Evolutionary conservation across 73 alveolate genomes (phyloP), one percentile per base, ranked within the genome.

Genomic region (Paramecium primaurelia): DNA sequence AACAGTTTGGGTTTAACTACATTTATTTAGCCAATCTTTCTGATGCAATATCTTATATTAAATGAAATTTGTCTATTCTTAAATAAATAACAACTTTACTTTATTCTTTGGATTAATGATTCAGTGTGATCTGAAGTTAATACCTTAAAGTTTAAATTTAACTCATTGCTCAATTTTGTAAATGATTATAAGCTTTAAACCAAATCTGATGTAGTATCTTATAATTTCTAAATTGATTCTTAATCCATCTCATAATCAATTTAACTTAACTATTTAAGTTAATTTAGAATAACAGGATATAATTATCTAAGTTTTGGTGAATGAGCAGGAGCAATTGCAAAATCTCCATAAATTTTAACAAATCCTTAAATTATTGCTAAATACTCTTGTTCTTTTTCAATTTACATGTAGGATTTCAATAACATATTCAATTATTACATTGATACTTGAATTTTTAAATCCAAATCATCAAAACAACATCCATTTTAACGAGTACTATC

Each of bases 321-420:
- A 80, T 80, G 91, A 80, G 91, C 91, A 11, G 91, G 91, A 49
- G 91, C 91, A 20, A 80, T 32, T 40, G 75, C 73, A 47, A 45
- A 80, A 12, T 80, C 91, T 45, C 34, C 58, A 45, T 80, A 80
- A 26, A 80, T 40, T 47, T 47, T 80, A 2, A 80, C 22, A 45
- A 80, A 80, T 49, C 58, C 47, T 25, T 80, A 26, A 2, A 80
- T 44, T 12, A 49, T 80, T 10, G 49, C 32, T 47, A 80, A 80
- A 26, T 80, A 80, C 7, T 47, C 73, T 16, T 42, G 22, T 49
- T 80, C 77, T 20, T 40, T 80, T 36, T 80, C 91, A 4, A 80
- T 49, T 49, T 80, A 10, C 44, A 42, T 26, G 25, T 80, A 80
- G 10, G 25, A 25, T 25, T 42, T 47, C 10, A 80, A 73, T 80